Conservation (phyloP, 768 basidiomycete species). For the Mycena rebaudengoi region DNA sequence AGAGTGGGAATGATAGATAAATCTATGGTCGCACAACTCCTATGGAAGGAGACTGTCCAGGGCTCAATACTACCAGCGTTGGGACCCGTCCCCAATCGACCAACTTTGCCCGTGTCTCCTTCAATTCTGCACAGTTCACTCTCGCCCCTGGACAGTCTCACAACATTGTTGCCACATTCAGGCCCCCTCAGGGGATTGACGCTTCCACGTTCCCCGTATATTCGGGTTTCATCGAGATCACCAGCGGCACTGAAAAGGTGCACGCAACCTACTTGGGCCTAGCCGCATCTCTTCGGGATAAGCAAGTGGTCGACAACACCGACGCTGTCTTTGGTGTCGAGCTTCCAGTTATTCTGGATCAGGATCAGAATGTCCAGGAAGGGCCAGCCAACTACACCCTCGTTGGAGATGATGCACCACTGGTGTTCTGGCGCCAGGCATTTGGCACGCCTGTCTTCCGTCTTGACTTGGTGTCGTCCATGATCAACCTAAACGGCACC, state of each 20-base stretch:
- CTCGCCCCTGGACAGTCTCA: slow-evolving; percentile 53
- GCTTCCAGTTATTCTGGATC: slow-evolving; percentile 52
- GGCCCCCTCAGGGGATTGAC: slow-evolving; percentile 51
- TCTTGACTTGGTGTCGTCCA: slow-evolving; percentile 56
- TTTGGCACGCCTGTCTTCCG: slow-evolving; percentile 60
- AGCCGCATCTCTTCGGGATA: slow-evolving; percentile 50
- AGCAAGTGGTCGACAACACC: slow-evolving; percentile 61
- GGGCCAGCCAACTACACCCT: slow-evolving; percentile 58
- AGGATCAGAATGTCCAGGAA: slow-evolving; percentile 48
- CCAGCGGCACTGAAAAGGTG: slow-evolving; percentile 38
- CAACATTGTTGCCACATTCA: slow-evolving; percentile 53
- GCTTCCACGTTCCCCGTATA: slow-evolving; percentile 53
- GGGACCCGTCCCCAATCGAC: slow-evolving; percentile 60
- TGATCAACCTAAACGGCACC: slow-evolving; percentile 50
- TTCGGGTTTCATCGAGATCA: slow-evolving; percentile 49
- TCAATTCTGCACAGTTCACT: slow-evolving; percentile 54
- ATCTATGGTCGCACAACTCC: too few relatives aligned
- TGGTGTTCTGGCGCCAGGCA: slow-evolving; percentile 49
- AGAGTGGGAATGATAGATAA: too few relatives aligned
- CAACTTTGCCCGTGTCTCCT: slow-evolving; percentile 52
- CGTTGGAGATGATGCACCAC: slow-evolving; percentile 49
- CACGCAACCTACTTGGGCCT: slow-evolving; percentile 47
- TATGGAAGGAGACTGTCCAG: too few relatives aligned
- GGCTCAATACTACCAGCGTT: slow-evolving; percentile 49
- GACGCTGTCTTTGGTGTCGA: slow-evolving; percentile 53